phyloP scores from a whole-genome alignment of 2,329 filamentous ascomycete genomes.

The Amauroascus niger region DNA sequence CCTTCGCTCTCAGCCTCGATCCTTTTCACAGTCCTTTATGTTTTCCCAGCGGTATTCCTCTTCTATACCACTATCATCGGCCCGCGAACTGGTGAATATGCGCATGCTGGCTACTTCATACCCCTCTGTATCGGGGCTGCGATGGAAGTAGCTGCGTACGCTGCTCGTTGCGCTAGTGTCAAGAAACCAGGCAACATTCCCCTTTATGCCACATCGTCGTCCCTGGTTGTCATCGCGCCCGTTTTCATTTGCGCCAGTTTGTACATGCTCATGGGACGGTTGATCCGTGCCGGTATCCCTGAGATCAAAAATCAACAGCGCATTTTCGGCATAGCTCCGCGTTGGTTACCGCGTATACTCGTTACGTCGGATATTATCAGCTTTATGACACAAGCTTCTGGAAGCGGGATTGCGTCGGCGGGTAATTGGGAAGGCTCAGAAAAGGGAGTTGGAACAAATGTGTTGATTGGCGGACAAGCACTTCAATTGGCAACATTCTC shows the following conservation, averaged over 20 bases:
- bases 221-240: conserved; percentile 42
- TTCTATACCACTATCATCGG: conserved; percentile 36
- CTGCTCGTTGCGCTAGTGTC: conserved; percentile 31
- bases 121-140: conserved; percentile 36
- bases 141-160: conserved; percentile 39
- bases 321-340: conserved; percentile 32
- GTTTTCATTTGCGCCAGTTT: conserved; percentile 44
- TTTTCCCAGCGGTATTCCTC: conserved; percentile 32
- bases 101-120: conserved; percentile 32
- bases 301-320: conserved; percentile 22
- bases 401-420: conserved; percentile 37
- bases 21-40: conserved; percentile 36
- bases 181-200: conserved; percentile 29
- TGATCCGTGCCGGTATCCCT: conserved; percentile 36
- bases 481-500: conserved; percentile 37
- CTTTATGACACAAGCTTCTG: conserved; percentile 39
- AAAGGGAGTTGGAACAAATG: conserved; percentile 33
- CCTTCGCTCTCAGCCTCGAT: conserved; percentile 39
- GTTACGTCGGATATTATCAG: conserved; percentile 40
- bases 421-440: conserved; percentile 36
- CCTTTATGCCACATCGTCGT: conserved; percentile 34
- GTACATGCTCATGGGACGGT: conserved; percentile 44
- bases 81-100: conserved; percentile 30
- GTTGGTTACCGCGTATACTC: conserved; percentile 39
- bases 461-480: conserved; percentile 37